Evolutionary conservation across 306 rosid genomes (phyloP), one percentile per base, ranked within the genome.

Genomic region (Lathyrus sativus): DNA sequence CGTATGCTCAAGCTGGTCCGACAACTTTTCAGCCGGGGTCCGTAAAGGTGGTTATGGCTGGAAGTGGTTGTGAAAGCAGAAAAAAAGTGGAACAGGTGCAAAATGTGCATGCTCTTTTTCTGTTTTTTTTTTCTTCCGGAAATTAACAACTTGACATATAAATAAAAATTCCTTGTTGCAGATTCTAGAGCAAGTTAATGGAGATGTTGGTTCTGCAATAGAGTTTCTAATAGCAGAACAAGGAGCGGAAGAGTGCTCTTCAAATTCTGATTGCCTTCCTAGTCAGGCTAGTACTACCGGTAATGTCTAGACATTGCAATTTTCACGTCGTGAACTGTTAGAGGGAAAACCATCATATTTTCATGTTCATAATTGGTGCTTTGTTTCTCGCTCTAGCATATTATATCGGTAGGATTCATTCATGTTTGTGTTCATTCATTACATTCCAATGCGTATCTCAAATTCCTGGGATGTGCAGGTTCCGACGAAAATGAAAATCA

Each of bases 191-290:
- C 84, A 87, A 75, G 88, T 87, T 62, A 77, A 81, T 77, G 91
- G 91, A 45, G 89, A 90, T 73, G 84, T 85, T 67, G 87, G 70
- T 71, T 86, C 91, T 24, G 95, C 96, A 41, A 84, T 90, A 78
- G 95, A 87, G 83, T 85, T 87, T 79, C 85, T 90, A 60, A 84
- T 90, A 44, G 95, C 91, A 62, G 95, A 87, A 75, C 85, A 82
- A 76, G 91, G 72, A 70, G 29, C 79, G 37, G 91, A 87, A 73
- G 87, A 85, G 62, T 70, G 65, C 72, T 65, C 77, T 11, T 74
- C 71, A 73, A 66, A 65, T 60, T 75, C 67, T 60, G 85, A 87
- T 78, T 74, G 85, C 50, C 63, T 76, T 49, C 68, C 79, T 29
- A 61, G 59, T 70, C 61, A 54, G 41, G 75, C 58, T 64, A 81